A percentile compares a stretch with the other conserved stretches of the same genome.
phyloP scores from a whole-genome alignment of 2,329 filamentous ascomycete species.

The Diaporthe caulivora region DNA sequence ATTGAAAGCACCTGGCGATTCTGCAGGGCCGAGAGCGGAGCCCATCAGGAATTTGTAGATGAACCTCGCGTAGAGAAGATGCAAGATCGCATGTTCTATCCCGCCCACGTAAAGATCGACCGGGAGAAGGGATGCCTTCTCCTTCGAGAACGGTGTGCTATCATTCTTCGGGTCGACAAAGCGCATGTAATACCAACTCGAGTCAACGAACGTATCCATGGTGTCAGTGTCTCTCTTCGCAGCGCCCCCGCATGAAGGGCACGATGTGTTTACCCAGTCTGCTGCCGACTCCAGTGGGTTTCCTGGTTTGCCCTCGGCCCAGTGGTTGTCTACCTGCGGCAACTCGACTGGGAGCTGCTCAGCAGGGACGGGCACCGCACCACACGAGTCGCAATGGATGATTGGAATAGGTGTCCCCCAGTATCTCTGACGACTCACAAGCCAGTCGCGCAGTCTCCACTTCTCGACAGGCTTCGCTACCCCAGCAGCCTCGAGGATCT shows the following conservation, averaged over 20 bases:
- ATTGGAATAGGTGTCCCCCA: slow-evolving; percentile 95
- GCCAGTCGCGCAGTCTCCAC: slow-evolving; percentile 89
- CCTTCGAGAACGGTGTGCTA: slow-evolving; percentile 70
- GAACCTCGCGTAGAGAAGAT: slow-evolving; percentile 90
- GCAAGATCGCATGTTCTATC: slow-evolving; percentile 90
- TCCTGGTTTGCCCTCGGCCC: slow-evolving; percentile 76
- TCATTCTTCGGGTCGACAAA: slow-evolving; percentile 80
- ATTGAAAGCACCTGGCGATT: slow-evolving; percentile 53
- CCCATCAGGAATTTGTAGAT: slow-evolving; percentile 86
- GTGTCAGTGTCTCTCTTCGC: slow-evolving; percentile 91
- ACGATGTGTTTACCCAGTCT: slow-evolving; percentile 81
- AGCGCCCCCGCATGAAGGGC: slow-evolving; percentile 77
- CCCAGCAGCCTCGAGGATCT: slow-evolving; percentile 64
- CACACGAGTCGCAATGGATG: slow-evolving; percentile 82
- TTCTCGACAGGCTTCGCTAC: slow-evolving; percentile 75
- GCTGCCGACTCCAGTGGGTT: slow-evolving; percentile 81
- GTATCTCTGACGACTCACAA: slow-evolving; percentile 91
- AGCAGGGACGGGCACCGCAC: slow-evolving; percentile 81
- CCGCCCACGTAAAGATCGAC: slow-evolving; percentile 93
- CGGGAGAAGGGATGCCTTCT: slow-evolving; percentile 70
- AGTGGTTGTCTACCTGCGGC: slow-evolving; percentile 76
- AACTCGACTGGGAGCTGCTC: slow-evolving; percentile 82
- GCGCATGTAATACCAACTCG: slow-evolving; percentile 92
- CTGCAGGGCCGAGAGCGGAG: slow-evolving; percentile 60
- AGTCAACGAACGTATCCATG: slow-evolving; percentile 97